These are phyloP conservation scores for Rhizomucor pusillus DNA, from an alignment of 371 early-diverging fungal species.

Conservation along the genomic window DNA sequence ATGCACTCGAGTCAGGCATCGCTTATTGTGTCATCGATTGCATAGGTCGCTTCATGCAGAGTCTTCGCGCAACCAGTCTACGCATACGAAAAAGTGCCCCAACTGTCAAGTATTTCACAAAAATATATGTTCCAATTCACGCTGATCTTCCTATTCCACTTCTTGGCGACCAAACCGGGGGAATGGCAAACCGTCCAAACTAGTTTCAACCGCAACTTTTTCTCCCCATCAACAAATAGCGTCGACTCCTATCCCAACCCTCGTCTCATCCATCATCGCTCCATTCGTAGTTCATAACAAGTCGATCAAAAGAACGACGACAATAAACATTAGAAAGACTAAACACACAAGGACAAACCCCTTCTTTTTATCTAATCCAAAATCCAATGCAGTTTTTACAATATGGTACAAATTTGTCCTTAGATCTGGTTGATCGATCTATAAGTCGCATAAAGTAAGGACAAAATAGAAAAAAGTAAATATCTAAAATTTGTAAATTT, in stretches of 20 bases:
- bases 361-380: neutral
- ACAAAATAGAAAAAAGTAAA: neutral
- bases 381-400: too few species aligned
- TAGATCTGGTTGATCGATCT: conserved; percentile 18
- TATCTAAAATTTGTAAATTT: neutral
- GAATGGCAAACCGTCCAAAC: too few species aligned
- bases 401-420: conserved; percentile 1
- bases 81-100: conserved; percentile 2
- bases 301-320: neutral
- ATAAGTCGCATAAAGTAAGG: neutral
- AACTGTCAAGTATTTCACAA: too few species aligned
- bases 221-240: too few species aligned
- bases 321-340: conserved; percentile 3
- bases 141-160: too few species aligned
- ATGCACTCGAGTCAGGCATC: neutral
- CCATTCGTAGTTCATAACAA: too few species aligned
- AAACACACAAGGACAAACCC: neutral
- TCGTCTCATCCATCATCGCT: too few species aligned
- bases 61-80: neutral
- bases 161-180: too few species aligned
- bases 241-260: too few species aligned
- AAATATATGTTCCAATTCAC: too few species aligned
- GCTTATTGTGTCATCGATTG: neutral
- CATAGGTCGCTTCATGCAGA: too few species aligned
- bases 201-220: too few species aligned